Base-by-base conservation (phyloP, 2,329 filamentous ascomycete species). In the Alternaria atra region DNA sequence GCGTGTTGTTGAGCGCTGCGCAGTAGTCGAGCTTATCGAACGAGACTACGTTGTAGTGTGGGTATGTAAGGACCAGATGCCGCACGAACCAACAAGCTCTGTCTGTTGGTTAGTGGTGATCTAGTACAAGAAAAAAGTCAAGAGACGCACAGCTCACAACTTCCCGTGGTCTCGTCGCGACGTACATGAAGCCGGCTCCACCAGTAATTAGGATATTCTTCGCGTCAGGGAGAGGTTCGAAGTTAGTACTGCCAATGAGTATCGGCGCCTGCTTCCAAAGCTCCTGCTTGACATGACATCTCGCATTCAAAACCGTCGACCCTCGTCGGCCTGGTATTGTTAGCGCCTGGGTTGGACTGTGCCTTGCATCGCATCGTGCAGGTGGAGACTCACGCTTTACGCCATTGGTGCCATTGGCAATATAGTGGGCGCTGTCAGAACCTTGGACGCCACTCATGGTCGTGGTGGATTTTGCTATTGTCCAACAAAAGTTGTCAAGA, bases 11-110 rank as follows among this genome's bases (percentile, higher is more conserved):
- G 68, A 93, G 83, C 7, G 91, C 91, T 7, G 91, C 86, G 80
- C 91, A 93, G 80, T 93, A 93, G 77, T 94, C 91, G 60, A 94
- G 84, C 79, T 94, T 94, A 81, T 95, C 92, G 72, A 94, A 93
- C 34, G 90, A 94, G 52, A 94, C 84, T 64, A 94, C 87, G 73
- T 91, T 91, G 84, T 95, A 95, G 65, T 87, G 84, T 3, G 90
- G 86, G 73, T 94, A 94, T 34, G 89, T 92, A 59, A 91, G 80
- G 10, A 88, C 88, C 53, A 95, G 84, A 79, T 94, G 91, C 63
- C 92, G 89, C 64, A 92, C 90, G 37, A 94, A 85, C 92, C 92
- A 94, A 76, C 90, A 93, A 54, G 90, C 91, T 78, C 91, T 93
- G 73, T 52, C 13, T 15, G 9, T 12, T 8, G 55, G 66, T 66